A percentile compares a stretch with the other conserved stretches of the same genome.
Conservation (phyloP, 2,329 filamentous ascomycete genomes). For the Meredithiella fracta region DNA sequence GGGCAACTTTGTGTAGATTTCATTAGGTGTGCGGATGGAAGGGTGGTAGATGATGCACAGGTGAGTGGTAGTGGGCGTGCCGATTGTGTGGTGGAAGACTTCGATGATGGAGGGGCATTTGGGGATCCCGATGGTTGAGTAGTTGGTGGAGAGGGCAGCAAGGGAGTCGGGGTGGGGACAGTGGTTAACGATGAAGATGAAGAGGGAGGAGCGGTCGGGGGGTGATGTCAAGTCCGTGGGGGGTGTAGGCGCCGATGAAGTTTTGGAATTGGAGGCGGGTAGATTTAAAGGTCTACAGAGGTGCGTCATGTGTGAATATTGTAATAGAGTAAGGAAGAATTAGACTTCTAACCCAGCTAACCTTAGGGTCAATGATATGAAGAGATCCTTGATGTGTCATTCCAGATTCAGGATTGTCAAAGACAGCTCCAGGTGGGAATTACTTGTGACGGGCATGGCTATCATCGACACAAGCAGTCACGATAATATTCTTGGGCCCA, state of each 20-base stretch:
- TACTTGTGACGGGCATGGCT: constrained; percentile 27
- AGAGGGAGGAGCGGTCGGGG: constrained; percentile 28
- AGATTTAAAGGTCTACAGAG: constrained; percentile 27
- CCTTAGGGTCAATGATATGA: constrained; percentile 37
- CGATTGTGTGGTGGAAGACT: constrained; percentile 37
- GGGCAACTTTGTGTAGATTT: constrained; percentile 32
- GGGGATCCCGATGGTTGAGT: background rate
- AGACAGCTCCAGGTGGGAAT: constrained; percentile 33
- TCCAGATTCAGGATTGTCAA: constrained; percentile 25
- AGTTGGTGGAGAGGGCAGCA: constrained; percentile 6
- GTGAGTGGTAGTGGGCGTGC: constrained; percentile 26
- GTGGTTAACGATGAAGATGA: constrained; percentile 46
- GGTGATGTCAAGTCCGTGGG: constrained; percentile 46
- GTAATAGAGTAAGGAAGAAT: background rate
- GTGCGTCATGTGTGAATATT: too few relatives aligned
- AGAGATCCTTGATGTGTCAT: constrained; percentile 27
- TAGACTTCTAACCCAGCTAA: constrained; percentile 19
- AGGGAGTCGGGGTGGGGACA: constrained; percentile 30
- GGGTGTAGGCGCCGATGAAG: constrained; percentile 37
- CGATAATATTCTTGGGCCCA: constrained; percentile 29
- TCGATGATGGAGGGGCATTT: constrained; percentile 38
- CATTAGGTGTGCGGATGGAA: constrained; percentile 41
- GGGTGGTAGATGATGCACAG: constrained; percentile 37
- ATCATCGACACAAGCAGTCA: constrained; percentile 38
- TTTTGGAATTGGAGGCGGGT: constrained; percentile 31